phyloP scores from a whole-genome alignment of 2,329 filamentous ascomycete species.

The Sarocladium kiliense region DNA sequence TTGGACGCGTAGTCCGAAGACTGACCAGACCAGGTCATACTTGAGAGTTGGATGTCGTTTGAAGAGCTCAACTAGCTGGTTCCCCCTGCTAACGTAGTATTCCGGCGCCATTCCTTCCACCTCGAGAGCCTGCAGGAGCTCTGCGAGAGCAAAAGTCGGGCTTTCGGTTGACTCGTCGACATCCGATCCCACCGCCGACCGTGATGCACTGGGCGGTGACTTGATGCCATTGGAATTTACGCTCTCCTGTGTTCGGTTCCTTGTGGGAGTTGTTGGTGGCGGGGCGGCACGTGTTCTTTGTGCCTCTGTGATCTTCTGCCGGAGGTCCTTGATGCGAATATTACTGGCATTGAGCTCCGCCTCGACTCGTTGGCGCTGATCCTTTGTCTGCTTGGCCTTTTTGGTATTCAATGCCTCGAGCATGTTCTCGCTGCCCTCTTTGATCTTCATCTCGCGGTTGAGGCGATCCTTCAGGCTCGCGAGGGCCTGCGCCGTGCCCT shows the following conservation, averaged over 20 bases:
- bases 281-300: slow-evolving; percentile 44
- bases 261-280: slow-evolving; percentile 46
- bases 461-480: slow-evolving; percentile 75
- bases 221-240: slow-evolving; percentile 42
- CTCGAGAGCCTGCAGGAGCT: slow-evolving; percentile 86
- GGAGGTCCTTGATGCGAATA: slow-evolving; percentile 58
- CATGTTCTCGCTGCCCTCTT: slow-evolving; percentile 95
- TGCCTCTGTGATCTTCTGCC: slow-evolving; percentile 54
- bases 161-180: slow-evolving; percentile 71
- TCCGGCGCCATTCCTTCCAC: slow-evolving; percentile 82
- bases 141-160: slow-evolving; percentile 84
- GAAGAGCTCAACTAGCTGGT: slow-evolving; percentile 93
- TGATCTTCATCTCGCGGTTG: slow-evolving; percentile 96
- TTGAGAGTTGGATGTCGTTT: slow-evolving; percentile 89
- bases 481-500: slow-evolving; percentile 66
- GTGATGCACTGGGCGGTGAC: slow-evolving; percentile 53
- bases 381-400: slow-evolving; percentile 91
- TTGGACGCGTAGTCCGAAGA: slow-evolving; percentile 91
- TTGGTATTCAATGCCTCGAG: slow-evolving; percentile 91
- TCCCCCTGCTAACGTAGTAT: slow-evolving; percentile 91
- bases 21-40: slow-evolving; percentile 92
- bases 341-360: slow-evolving; percentile 89
- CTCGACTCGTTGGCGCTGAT: slow-evolving; percentile 73
- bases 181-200: slow-evolving; percentile 54
- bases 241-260: slow-evolving; percentile 43